phyloP scores from a whole-genome alignment of 345 rosid species.

The Orychophragmus violaceus region DNA sequence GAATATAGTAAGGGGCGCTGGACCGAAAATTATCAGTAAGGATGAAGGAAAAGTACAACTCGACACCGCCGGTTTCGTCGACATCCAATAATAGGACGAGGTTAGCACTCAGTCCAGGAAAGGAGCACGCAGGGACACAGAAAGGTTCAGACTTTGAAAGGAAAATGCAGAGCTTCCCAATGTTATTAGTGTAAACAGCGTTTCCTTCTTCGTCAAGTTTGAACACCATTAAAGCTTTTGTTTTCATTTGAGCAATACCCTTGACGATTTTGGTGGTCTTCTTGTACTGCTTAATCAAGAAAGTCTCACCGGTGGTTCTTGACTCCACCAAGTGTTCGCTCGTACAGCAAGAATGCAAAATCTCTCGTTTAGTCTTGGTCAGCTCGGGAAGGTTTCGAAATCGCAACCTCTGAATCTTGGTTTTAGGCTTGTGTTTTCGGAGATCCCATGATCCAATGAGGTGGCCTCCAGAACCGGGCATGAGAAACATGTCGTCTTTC shows the following conservation, averaged over 20 bases:
- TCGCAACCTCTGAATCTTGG: background rate
- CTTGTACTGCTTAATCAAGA: background rate
- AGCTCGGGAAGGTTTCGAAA: background rate
- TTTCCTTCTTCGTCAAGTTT: slow-evolving; percentile 43
- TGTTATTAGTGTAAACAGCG: background rate
- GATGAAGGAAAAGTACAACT: too few relatives aligned
- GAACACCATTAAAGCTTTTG: slow-evolving; percentile 28
- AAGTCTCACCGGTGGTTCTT: background rate
- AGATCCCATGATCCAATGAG: background rate
- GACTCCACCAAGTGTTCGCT: background rate
- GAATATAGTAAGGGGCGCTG: too few relatives aligned
- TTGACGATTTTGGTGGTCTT: background rate
- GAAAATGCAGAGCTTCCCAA: background rate
- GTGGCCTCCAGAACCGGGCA: background rate
- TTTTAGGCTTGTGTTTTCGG: too few relatives aligned
- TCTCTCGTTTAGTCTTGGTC: background rate
- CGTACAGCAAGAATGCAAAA: background rate
- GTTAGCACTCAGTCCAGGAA: background rate
- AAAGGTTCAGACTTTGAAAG: too few relatives aligned
- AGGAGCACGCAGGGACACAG: background rate
- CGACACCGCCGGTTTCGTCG: background rate
- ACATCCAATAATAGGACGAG: background rate
- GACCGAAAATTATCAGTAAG: too few relatives aligned
- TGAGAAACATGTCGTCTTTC: background rate
- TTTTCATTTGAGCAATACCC: background rate